These are phyloP conservation scores for Urochloa ruziziensis DNA, from an alignment of 176 grass and related monocot genomes.

Conservation along the genomic window DNA sequence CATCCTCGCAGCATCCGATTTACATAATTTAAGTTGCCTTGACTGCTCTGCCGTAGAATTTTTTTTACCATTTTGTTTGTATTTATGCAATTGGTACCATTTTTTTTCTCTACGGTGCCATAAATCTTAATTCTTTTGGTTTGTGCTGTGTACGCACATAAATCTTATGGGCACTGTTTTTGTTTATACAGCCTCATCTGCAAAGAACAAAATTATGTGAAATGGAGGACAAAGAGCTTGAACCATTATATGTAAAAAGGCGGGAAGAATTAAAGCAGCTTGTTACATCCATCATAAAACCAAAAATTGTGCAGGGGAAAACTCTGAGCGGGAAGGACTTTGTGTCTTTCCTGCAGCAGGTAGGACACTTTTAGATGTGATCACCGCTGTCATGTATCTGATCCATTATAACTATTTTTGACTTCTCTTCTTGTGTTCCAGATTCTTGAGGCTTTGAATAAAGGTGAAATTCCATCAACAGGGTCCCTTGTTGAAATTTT, in stretches of 20 bases:
- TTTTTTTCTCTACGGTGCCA: neutral
- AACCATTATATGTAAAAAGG: constrained; percentile 68
- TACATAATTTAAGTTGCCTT: constrained; percentile 5
- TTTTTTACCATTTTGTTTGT: neutral
- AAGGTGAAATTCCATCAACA: constrained; percentile 95
- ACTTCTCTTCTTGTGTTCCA: constrained; percentile 39
- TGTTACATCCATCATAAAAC: constrained; percentile 72
- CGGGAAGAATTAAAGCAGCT: constrained; percentile 88
- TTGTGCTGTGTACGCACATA: neutral
- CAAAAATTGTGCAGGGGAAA: constrained; percentile 89
- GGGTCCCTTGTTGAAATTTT: constrained; percentile 97
- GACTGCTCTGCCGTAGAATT: neutral
- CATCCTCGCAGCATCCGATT: neutral
- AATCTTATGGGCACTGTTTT: neutral
- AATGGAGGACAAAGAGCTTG: constrained; percentile 82
- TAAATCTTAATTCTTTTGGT: neutral
- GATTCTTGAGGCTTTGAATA: constrained; percentile 97
- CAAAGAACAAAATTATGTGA: constrained; percentile 99
- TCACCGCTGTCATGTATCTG: neutral
- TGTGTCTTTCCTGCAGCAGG: constrained; percentile 88
- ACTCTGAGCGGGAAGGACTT: constrained; percentile 88
- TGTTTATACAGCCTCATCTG: constrained; percentile 84
- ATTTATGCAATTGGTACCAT: neutral
- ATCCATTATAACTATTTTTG: neutral
- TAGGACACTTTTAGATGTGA: constrained; percentile 27